phyloP scores from a whole-genome alignment of 192 early-diverging fungal genomes.

The Kickxella alabastrina region DNA sequence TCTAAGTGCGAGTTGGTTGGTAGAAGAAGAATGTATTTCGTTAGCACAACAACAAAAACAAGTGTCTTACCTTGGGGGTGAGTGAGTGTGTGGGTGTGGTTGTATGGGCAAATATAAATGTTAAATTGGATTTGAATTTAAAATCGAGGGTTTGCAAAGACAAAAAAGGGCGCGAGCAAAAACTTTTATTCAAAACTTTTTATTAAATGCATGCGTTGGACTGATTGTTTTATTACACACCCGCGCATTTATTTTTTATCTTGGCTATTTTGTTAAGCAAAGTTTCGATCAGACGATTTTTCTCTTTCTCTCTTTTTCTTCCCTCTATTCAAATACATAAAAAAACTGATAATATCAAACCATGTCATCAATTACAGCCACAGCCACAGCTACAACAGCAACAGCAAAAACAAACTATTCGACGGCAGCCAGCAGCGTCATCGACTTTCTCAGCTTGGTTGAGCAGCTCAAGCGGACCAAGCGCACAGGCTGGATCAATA shows the following conservation, averaged over 20 bases:
- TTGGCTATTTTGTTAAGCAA: neutral
- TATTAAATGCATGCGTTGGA: too few relatives aligned
- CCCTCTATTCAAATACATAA: neutral
- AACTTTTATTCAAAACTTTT: too few relatives aligned
- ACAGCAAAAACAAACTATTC: neutral
- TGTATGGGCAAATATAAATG: neutral
- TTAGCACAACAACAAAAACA: too few relatives aligned
- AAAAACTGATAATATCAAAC: neutral
- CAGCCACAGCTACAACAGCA: neutral
- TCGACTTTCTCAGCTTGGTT: conserved; percentile 75
- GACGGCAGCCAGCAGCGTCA: conserved; percentile 40
- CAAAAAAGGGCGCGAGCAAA: too few relatives aligned
- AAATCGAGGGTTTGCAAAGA: too few relatives aligned
- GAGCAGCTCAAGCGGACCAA: conserved; percentile 89
- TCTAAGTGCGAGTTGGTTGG: neutral
- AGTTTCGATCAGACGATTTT: neutral
- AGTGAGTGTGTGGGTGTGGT: neutral
- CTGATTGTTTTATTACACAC: too few relatives aligned
- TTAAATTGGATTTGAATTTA: too few relatives aligned
- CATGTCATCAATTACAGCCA: neutral
- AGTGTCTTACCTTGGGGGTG: neutral
- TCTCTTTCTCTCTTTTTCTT: neutral
- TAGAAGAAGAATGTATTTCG: too few relatives aligned
- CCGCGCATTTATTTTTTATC: too few relatives aligned
- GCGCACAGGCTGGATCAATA: conserved; percentile 88